Evolutionary conservation across 2,329 filamentous ascomycete genomes (phyloP), one percentile per base, ranked within the genome.

Genomic region (Colletotrichum lentis): DNA sequence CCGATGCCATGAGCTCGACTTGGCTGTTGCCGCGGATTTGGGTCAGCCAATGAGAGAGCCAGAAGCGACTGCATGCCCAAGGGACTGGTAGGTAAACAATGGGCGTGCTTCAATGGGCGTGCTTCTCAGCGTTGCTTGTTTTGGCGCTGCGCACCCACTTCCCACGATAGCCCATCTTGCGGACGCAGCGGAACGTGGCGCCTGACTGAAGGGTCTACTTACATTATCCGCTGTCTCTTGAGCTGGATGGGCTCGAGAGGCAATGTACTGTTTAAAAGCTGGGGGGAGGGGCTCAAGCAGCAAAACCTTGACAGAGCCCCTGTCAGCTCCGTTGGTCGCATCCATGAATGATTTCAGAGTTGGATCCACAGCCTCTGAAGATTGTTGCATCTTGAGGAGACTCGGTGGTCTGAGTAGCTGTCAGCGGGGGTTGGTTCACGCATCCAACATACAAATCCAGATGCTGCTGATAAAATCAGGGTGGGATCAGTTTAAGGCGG

Each of bases 31-130:
- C 53, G 41, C 11, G 39, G n/a, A 7, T 5, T 41, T n/a, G 47
- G 64, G 14, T 50, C 47, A 31, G 53, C 67, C 67, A 69, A 69
- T 69, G 41, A 31, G 8, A 52, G 47, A 20, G 39, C 35, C 49
- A 27, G 12, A 14, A 27, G 35, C 49, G 64, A 54, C 58, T 41
- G 67, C 67, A 69, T 69, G 63, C 57, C 53, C 54, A 10, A 67
- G 52, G 31, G 67, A 69, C 63, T 69, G 67, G 67, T 44, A 8
- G 27, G 27, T 31, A 31, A 10, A 7, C 27, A 62, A 46, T 54
- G 47, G n/a, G 41, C 18, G 47, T 22, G 41, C 18, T 43, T 52
- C 59, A n/a, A n/a, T 27, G 22, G 7, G 7, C 43, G 22, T 41
- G 57, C 31, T 50, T 61, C 14, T 24, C 53, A 20, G 44, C 24